These are phyloP conservation scores for Mycena kentingensis DNA, from an alignment of 768 basidiomycete species.

Conservation along the genomic window DNA sequence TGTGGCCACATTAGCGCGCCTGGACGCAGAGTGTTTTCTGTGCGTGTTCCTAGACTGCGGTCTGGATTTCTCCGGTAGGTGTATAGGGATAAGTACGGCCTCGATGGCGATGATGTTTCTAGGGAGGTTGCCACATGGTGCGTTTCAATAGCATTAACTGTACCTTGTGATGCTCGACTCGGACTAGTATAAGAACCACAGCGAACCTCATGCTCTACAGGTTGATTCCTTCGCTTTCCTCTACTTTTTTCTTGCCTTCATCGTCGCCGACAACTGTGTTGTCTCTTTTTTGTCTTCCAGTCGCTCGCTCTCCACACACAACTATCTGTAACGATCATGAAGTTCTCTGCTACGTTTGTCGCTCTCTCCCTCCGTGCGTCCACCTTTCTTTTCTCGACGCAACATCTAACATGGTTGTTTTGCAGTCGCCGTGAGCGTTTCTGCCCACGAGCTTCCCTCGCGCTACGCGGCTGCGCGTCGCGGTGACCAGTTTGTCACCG, in stretches of 20 bases:
- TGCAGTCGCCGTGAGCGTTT: slow-evolving; percentile 11
- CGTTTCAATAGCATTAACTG: no score
- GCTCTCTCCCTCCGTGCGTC: slow-evolving; percentile 13
- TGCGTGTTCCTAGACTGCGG: no score
- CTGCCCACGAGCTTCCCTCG: slow-evolving; percentile 11
- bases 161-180: no score
- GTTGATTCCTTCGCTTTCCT: no score
- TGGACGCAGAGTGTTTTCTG: no score
- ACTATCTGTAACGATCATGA: slow-evolving; percentile 11
- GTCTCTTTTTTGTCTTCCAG: slow-evolving; percentile 9
- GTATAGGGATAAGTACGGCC: no score
- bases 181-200: no score
- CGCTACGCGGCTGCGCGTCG: slow-evolving; percentile 8
- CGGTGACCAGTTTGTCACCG: slow-evolving; percentile 24
- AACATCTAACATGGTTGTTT: not conserved
- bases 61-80: no score
- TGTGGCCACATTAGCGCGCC: no score
- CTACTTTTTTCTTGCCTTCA: not conserved
- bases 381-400: not conserved
- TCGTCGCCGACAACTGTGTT: slow-evolving; percentile 16
- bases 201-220: no score
- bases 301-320: not conserved
- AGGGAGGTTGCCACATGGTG: no score
- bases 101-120: no score
- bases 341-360: slow-evolving; percentile 19